Evolutionary conservation across 495 filamentous ascomycete genomes (phyloP), one percentile per base, ranked within the genome.

Genomic region (Trichoderma gamsii): DNA sequence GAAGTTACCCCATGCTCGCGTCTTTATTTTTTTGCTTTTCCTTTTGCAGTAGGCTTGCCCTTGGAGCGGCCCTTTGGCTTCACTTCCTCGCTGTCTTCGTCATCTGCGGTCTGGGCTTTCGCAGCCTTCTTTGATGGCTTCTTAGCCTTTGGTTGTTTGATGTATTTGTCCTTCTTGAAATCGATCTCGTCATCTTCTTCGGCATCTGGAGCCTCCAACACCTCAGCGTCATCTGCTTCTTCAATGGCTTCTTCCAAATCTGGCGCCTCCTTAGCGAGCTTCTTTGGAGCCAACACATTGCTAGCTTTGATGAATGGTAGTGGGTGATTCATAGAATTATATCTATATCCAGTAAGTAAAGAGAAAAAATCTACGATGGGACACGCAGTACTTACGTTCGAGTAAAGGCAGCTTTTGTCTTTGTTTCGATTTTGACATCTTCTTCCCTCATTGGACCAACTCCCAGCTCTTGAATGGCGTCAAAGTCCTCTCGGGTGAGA

Each of bases 171-270:
- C 76, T 95, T 97, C 72, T 88, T 90, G 29, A 98, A 75, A 74
- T 97, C 92, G 49, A 87, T 76, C 65, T 89, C 86, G 27, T 92
- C 89, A 1, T 88, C 84, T 3, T 89, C 85, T 63, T 85, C 88
- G 5, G 76, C 83, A 16, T 88, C 86, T 12, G 84, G 83, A 41
- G 86, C 85, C 41, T 88, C 83, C 29, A 86, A 79, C 8, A 86
- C 81, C 46, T 88, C 88, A 59, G 85, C 88, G 41, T 91, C 93
- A 64, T 97, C 94, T 16, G 92, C 93, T 71, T 95, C 96, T 44
- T 97, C 92, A 56, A 98, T 88, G 27, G 92, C 94, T 76, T 99
- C 95, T 77, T 99, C 95, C 63, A 99, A 84, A 79, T 99, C 95
- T 0, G 95, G 95, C 68, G 88, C 88, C 63, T 91, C 92, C 78